phyloP scores from a whole-genome alignment of 306 rosid species.

The Cicer pinnatifidum region DNA sequence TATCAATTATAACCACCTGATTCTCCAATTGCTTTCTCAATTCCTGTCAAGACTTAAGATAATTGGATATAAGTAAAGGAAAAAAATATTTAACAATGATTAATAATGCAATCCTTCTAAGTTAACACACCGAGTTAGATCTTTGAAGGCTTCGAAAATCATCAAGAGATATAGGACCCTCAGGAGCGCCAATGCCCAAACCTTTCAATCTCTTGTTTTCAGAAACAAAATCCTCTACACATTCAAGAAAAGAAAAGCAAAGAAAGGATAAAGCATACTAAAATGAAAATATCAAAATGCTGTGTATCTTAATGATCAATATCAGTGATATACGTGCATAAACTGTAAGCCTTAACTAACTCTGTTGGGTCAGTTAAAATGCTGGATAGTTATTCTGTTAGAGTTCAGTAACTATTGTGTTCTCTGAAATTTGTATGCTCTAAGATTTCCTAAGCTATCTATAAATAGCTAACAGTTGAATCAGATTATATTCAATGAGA shows the following conservation, averaged over 20 bases:
- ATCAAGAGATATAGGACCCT: slow-evolving; percentile 96
- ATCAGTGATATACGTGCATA: not conserved
- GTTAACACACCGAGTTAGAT: slow-evolving; percentile 69
- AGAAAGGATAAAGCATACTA: slow-evolving; percentile 6
- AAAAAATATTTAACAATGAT: not conserved
- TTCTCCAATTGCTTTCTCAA: slow-evolving; percentile 91
- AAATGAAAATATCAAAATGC: not conserved
- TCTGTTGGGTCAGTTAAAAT: not conserved
- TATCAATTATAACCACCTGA: slow-evolving; percentile 72
- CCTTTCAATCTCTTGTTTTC: slow-evolving; percentile 91
- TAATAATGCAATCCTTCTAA: slow-evolving; percentile 33
- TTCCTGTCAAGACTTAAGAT: slow-evolving; percentile 59
- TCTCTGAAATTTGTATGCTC: not conserved
- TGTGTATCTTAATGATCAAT: slow-evolving; percentile 19
- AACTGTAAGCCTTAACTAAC: not conserved
- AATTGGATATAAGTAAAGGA: slow-evolving; percentile 17
- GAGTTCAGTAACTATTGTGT: slow-evolving; percentile 1
- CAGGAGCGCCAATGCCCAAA: slow-evolving; percentile 93
- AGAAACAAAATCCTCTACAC: slow-evolving; percentile 62
- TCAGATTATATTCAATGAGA: not conserved
- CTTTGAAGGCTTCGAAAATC: slow-evolving; percentile 96
- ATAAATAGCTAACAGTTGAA: not conserved
- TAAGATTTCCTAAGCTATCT: not conserved
- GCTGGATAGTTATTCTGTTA: not conserved
- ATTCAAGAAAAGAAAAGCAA: slow-evolving; percentile 32